These are phyloP conservation scores for Lentinula boryana DNA, from an alignment of 768 basidiomycete species.

Conservation along the genomic window DNA sequence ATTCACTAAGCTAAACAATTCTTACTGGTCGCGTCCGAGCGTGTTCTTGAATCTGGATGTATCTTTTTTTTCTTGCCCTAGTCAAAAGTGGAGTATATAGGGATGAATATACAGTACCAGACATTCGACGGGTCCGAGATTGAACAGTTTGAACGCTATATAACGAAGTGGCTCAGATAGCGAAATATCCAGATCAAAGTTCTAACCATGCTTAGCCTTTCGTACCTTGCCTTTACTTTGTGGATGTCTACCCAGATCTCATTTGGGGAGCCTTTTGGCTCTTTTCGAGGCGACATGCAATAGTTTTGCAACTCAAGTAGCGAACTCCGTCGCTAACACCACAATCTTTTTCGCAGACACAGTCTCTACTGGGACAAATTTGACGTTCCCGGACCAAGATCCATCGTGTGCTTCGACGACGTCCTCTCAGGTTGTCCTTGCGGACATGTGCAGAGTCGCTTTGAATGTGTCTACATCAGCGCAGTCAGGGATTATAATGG, in stretches of 20 bases:
- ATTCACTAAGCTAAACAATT: too few relatives aligned
- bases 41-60: too few relatives aligned
- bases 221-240: not conserved
- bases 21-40: too few relatives aligned
- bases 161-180: not conserved
- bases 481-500: conserved; percentile 5
- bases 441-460: conserved; percentile 8
- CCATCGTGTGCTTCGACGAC: not conserved
- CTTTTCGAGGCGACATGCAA: not conserved
- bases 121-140: not conserved
- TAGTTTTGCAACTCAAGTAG: not conserved
- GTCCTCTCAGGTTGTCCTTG: not conserved
- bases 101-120: too few relatives aligned
- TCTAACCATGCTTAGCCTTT: not conserved
- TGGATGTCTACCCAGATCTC: not conserved
- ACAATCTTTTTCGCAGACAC: not conserved
- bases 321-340: not conserved
- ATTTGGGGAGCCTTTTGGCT: not conserved
- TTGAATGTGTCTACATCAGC: conserved; percentile 8
- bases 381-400: conserved; percentile 1
- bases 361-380: not conserved
- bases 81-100: too few relatives aligned
- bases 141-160: not conserved
- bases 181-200: too few relatives aligned
- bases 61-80: too few relatives aligned